phyloP scores from a whole-genome alignment of 805 yeast genomes.

The Pichia cabralensis region DNA sequence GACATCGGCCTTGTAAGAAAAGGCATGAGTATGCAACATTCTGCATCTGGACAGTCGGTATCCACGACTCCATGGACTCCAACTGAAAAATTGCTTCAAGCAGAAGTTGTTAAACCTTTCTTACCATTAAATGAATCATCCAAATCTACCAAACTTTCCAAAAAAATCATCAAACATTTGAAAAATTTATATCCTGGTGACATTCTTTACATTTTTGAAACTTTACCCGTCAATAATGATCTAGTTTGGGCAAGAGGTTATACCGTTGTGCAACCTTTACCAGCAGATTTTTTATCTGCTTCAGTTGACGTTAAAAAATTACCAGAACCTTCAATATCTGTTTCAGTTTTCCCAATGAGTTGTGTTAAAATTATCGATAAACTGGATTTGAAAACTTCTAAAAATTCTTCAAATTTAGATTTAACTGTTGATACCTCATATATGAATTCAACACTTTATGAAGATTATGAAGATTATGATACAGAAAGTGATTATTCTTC shows the following conservation, averaged over 20 bases:
- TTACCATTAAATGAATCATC: conserved; percentile 1
- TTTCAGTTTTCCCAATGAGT: conserved; percentile 54
- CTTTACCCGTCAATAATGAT: conserved; percentile 11
- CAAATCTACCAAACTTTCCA: neutral
- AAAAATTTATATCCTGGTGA: conserved; percentile 11
- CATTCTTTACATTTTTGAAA: conserved; percentile 10
- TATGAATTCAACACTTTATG: conserved; percentile 8
- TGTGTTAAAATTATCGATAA: conserved; percentile 38
- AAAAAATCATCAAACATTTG: conserved; percentile 2
- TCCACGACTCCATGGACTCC: neutral
- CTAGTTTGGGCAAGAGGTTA: conserved; percentile 77
- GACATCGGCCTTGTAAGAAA: too few relatives aligned
- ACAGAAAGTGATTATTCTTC: conserved; percentile 25
- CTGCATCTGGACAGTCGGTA: too few relatives aligned
- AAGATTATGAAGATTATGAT: conserved; percentile 7
- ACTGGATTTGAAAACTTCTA: conserved; percentile 15
- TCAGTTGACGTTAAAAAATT: conserved; percentile 51
- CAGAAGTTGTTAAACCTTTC: conserved; percentile 6
- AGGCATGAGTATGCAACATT: too few relatives aligned
- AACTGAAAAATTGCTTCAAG: neutral
- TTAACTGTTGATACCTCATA: conserved; percentile 1
- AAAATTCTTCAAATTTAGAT: conserved; percentile 1
- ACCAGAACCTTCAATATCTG: conserved; percentile 43
- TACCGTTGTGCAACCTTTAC: conserved; percentile 55
- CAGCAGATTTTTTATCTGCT: conserved; percentile 56